Percentiles rank a stretch among this genome's conserved stretches.
phyloP scores from a whole-genome alignment of 1,284 basidiomycete genomes.

The Xanthoconium separans region DNA sequence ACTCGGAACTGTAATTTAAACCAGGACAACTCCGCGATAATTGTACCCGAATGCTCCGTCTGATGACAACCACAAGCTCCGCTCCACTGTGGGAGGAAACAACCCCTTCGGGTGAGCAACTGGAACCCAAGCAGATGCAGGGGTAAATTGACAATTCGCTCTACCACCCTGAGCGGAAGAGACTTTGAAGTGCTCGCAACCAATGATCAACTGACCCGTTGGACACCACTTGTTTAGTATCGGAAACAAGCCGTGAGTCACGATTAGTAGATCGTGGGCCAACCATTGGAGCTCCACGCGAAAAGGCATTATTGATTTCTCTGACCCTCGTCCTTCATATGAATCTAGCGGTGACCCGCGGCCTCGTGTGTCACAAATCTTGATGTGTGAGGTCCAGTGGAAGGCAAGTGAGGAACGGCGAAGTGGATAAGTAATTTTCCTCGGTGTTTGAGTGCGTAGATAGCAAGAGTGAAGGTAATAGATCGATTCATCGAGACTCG shows the following conservation, averaged over 20 bases:
- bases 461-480: not conserved
- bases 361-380: conserved; percentile 19
- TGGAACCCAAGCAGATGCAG: not conserved
- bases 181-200: not conserved
- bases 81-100: conserved; percentile 15
- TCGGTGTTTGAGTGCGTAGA: conserved; percentile 11
- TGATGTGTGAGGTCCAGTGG: conserved; percentile 6
- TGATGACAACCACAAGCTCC: conserved; percentile 5
- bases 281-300: not conserved
- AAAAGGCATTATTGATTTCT: not conserved
- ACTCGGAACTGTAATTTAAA: not conserved
- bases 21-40: not conserved
- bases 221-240: not conserved
- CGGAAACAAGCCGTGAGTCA: not conserved
- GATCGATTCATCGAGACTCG: conserved; percentile 2
- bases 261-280: not conserved
- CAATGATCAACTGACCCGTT: not conserved
- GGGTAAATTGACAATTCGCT: conserved; percentile 5
- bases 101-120: not conserved
- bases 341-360: conserved; percentile 15
- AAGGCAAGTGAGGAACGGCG: conserved; percentile 9
- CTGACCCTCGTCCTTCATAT: not conserved
- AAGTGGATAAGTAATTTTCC: conserved; percentile 5
- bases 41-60: not conserved
- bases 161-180: conserved; percentile 4